Base-by-base conservation (phyloP, 2,329 filamentous ascomycete genomes). In the Pseudogymnoascus sp. region DNA sequence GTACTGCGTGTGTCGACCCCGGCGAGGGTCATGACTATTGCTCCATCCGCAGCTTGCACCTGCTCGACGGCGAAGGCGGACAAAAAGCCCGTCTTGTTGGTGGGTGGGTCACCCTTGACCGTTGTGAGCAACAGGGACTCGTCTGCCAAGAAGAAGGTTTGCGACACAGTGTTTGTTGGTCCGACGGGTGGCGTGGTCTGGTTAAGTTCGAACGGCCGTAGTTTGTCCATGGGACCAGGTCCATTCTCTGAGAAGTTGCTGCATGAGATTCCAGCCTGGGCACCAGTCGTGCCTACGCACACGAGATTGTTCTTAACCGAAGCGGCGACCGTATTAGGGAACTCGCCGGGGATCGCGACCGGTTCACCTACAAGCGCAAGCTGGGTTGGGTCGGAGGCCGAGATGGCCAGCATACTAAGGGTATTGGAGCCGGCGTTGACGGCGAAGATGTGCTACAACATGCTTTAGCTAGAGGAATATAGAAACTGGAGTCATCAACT, bases 121-220 rank as follows among this genome's bases (percentile, higher is more conserved):
- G 81, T 85, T 0, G 81, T 77, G 61, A 82, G 77, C 0, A 88
- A 73, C 1, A 72, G 76, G 0, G 70, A 73, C 65, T 83, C 77
- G 61, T 87, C 83, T 0, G 72, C 71, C 0, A 81, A 82, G 73
- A 86, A 87, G 70, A 86, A 82, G 0, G 79, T 76, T 7, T 87
- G 83, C 0, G 19, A 19, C 2, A 87, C 77, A 0, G 81, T 85
- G 70, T 85, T 85, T 2, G 74, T 72, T 0, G 84, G 83, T 0
- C 84, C 85, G 0, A 74, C 70, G 0, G 85, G 83, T 0, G 85
- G 84, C 0, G 81, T 86, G 0, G 77, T 78, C 69, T 87, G 85
- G 1, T 73, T 71, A 1, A 87, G 68, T 8, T 80, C 74, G 63
- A 86, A 79, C 0, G 74, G 62, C 0, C 0, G 76, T 0, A 81